These are phyloP conservation scores for Eucalyptus marginata DNA, from an alignment of 345 rosid genomes.

Conservation along the genomic window DNA sequence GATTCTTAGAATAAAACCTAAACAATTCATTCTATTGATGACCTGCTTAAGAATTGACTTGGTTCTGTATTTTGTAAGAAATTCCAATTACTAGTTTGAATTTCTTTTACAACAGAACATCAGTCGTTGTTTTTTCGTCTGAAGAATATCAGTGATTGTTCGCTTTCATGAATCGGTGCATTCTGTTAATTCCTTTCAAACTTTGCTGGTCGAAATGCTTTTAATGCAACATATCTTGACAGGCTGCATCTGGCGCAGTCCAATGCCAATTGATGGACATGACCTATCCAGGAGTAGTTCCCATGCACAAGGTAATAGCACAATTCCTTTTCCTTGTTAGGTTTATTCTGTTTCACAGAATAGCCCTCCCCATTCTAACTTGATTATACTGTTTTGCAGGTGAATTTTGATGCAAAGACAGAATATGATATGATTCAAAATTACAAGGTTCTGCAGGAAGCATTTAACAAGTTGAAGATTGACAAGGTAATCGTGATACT, in stretches of 20 bases:
- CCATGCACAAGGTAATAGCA: constrained; percentile 80
- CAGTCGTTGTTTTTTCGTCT: background rate
- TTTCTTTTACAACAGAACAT: background rate
- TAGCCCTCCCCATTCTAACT: background rate
- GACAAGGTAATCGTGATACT: constrained; percentile 40
- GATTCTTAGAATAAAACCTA: background rate
- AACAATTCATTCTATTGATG: background rate
- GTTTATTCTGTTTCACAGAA: background rate
- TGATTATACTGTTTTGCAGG: constrained; percentile 23
- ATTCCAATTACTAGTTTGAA: background rate
- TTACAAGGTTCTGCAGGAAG: constrained; percentile 95
- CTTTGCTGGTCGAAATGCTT: background rate
- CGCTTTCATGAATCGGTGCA: background rate
- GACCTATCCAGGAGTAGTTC: constrained; percentile 93
- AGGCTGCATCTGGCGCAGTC: constrained; percentile 99
- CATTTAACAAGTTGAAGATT: constrained; percentile 82
- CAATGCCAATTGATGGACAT: constrained; percentile 97
- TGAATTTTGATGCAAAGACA: constrained; percentile 89
- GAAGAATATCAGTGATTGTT: background rate
- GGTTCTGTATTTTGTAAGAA: background rate
- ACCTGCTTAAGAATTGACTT: background rate
- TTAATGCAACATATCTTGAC: background rate
- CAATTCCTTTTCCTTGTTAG: background rate
- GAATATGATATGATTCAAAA: constrained; percentile 97
- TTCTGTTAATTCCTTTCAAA: background rate